phyloP scores from a whole-genome alignment of 495 filamentous ascomycete genomes.

The Neurospora hispaniola region DNA sequence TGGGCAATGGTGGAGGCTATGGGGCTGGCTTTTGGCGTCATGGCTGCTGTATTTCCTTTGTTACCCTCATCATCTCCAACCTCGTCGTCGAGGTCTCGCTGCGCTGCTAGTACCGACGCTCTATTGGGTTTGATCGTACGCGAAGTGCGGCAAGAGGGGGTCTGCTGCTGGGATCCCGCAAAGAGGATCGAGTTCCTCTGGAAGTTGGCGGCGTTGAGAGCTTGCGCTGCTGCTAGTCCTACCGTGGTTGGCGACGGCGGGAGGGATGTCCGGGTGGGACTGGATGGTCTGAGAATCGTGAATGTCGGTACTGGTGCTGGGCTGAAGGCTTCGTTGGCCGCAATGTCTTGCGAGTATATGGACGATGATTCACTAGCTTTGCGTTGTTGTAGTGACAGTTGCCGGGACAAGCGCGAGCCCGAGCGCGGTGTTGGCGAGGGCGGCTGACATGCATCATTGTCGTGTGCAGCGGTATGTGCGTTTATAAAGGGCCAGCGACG shows the following conservation, averaged over 20 bases:
- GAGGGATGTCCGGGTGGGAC: not conserved
- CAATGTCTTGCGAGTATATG: slow-evolving; percentile 15
- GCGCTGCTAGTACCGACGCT: not conserved
- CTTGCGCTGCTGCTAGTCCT: not conserved
- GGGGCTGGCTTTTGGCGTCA: not conserved
- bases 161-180: not conserved
- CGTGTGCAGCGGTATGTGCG: not conserved
- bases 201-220: slow-evolving; percentile 8
- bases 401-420: not conserved
- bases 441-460: not conserved
- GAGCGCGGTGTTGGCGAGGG: not conserved
- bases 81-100: not conserved
- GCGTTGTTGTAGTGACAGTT: not conserved
- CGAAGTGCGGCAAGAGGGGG: not conserved
- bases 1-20: slow-evolving; percentile 9
- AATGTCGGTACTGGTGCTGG: not conserved
- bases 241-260: not conserved
- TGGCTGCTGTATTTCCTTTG: not conserved
- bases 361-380: slow-evolving; percentile 14
- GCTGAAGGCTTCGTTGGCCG: not conserved
- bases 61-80: not conserved
- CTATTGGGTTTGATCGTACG: not conserved
- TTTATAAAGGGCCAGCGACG: not conserved
- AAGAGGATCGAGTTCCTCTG: slow-evolving; percentile 1
- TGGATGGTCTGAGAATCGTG: not conserved